Percentiles rank a stretch among this genome's conserved stretches.
These are phyloP conservation scores for Podaxis sp. DNA, from an alignment of 768 basidiomycete genomes.

Conservation along the genomic window DNA sequence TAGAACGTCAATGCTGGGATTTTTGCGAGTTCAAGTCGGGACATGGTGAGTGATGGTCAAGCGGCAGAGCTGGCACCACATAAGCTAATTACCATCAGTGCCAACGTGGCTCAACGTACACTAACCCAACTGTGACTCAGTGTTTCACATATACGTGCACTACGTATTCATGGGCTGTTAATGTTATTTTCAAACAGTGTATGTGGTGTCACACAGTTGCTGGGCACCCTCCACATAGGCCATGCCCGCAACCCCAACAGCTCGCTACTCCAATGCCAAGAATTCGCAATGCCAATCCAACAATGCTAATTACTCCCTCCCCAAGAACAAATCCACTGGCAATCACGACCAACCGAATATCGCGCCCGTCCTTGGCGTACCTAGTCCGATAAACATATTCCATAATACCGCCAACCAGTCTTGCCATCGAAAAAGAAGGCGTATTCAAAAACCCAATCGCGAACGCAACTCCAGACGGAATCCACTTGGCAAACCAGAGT, in stretches of 20 bases:
- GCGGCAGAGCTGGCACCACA: neutral
- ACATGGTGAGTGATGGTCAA: constrained; percentile 35
- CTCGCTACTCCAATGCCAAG: constrained; percentile 71
- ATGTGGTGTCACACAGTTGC: constrained; percentile 17
- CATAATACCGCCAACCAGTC: constrained; percentile 81
- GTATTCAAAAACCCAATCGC: constrained; percentile 96
- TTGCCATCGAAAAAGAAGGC: constrained; percentile 89
- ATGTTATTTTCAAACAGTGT: neutral
- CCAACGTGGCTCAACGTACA: constrained; percentile 10
- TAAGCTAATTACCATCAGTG: neutral
- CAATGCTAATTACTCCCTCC: constrained; percentile 85
- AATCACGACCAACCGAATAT: constrained; percentile 77
- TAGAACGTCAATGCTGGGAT: constrained; percentile 81
- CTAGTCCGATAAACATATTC: constrained; percentile 66
- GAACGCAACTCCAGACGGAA: constrained; percentile 92
- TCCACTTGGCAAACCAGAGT: constrained; percentile 62
- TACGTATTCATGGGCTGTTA: too few relatives aligned
- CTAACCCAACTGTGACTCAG: neutral
- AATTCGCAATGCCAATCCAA: constrained; percentile 70
- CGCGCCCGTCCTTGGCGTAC: constrained; percentile 46
- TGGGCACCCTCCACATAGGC: constrained; percentile 68
- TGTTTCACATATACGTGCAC: neutral
- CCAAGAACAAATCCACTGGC: constrained; percentile 96
- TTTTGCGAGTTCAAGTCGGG: constrained; percentile 64
- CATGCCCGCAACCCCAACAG: constrained; percentile 84